Evolutionary conservation across 805 yeast genomes (phyloP), one percentile per base, ranked within the genome.

Genomic region (Starmerella apis): DNA sequence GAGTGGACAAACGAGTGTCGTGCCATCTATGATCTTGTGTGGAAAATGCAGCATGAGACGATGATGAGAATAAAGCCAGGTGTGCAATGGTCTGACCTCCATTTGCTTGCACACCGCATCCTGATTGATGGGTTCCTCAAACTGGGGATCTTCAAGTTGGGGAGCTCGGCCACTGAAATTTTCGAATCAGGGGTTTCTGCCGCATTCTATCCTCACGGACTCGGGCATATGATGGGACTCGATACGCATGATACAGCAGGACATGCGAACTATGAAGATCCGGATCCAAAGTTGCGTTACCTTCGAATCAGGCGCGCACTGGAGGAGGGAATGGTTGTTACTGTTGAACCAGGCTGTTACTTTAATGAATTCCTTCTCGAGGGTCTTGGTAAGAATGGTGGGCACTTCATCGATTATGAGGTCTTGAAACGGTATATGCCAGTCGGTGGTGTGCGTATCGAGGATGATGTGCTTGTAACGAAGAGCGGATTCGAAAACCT

Each of bases 201-300:
- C 4, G 77, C 83, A 20, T 90, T 90, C 68, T 86, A 80, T 66
- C 98, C 98, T 2, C 98, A 92, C 63, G 98, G 98, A 0, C 70
- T 92, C 50, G 98, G 98, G 13, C 98, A 90, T 63, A 71, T 86
- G 61, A 68, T 90, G 36, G 98, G 98, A 22, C 74, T 90, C 82
- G 96, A 90, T 63, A 87, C 95, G 3, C 98, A 92, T 65, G 98
- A 90, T 67, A 94, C 86, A 43, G 97, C 86, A 37, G 97, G 98
- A 1, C 63, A 73, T 55, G 79, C 97, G 14, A 80, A 90, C 65
- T 88, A 88, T 64, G 77, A 80, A 3, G 98, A 90, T 64, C 75
- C 83, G 8, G 80, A 92, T 64, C 83, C 84, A 24, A 72, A 82
- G 67, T 74, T 86, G 59, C 70, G 75, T 51, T 86, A 84, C 63